phyloP scores from a whole-genome alignment of 495 filamentous ascomycete species.

The Stereocaulon alpinum region DNA sequence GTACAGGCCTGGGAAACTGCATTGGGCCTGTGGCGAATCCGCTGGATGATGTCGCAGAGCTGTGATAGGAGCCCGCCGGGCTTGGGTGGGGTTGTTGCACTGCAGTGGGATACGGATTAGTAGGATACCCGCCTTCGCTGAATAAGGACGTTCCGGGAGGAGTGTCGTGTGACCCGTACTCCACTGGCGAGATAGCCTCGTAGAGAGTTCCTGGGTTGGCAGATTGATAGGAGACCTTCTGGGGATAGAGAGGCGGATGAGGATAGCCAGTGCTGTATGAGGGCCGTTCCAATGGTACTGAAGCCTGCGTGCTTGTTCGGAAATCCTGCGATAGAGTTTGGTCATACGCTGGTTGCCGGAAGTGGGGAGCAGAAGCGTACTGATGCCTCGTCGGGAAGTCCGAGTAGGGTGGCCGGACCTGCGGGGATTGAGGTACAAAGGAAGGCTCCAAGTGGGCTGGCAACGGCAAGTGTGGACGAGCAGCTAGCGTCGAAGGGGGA shows the following conservation, averaged over 20 bases:
- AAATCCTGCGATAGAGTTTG: constrained; percentile 9
- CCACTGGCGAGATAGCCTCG: constrained; percentile 17
- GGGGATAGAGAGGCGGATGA: constrained; percentile 18
- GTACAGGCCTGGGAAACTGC: constrained; percentile 1
- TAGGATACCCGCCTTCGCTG: constrained; percentile 14
- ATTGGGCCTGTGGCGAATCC: constrained; percentile 9
- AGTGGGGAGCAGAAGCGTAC: constrained; percentile 2
- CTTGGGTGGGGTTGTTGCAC: constrained; percentile 10
- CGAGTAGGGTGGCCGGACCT: constrained; percentile 14
- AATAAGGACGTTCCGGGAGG: constrained; percentile 14
- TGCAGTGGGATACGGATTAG: constrained; percentile 7
- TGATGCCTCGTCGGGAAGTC: constrained; percentile 8
- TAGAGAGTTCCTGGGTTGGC: constrained; percentile 19
- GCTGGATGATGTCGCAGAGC: constrained; percentile 18
- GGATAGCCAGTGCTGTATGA: constrained; percentile 6
- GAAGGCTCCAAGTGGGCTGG: constrained; percentile 14
- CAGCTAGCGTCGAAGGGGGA: constrained; percentile 5
- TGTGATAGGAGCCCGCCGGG: constrained; percentile 14
- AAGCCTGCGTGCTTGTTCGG: not conserved
- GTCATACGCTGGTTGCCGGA: constrained; percentile 6
- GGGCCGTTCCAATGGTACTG: not conserved
- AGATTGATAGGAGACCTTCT: constrained; percentile 17
- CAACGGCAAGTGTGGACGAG: constrained; percentile 6
- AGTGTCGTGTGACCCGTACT: constrained; percentile 11
- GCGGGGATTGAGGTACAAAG: constrained; percentile 11